Conservation (phyloP, 2,329 filamentous ascomycete genomes). For the Aspergillus fischeri region DNA sequence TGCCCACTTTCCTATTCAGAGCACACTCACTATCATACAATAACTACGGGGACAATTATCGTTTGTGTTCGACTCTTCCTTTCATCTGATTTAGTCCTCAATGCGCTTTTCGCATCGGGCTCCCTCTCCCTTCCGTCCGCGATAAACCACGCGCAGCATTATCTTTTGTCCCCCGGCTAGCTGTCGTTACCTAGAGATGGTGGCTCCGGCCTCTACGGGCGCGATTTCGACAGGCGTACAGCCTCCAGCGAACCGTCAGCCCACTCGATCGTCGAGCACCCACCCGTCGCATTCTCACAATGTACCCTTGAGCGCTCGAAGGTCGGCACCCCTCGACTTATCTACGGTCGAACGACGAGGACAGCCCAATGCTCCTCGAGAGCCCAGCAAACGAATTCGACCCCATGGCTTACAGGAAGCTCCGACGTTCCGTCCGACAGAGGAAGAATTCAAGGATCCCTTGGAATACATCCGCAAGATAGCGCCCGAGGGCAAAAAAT, state of each 20-base stretch:
- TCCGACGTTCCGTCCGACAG: slow-evolving; percentile 82
- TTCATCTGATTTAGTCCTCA: slow-evolving; percentile 20
- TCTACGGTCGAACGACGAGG: slow-evolving; percentile 88
- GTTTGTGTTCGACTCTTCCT: slow-evolving; percentile 8
- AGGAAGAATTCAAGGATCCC: slow-evolving; percentile 92
- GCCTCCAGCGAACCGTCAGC: slow-evolving; percentile 29
- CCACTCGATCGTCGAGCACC: slow-evolving; percentile 39
- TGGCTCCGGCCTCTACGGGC: slow-evolving; percentile 43
- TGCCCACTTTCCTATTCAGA: background rate
- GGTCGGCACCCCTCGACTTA: slow-evolving; percentile 70
- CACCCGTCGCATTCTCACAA: slow-evolving; percentile 44
- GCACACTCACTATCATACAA: background rate
- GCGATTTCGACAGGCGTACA: slow-evolving; percentile 32
- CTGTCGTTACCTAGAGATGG: slow-evolving; percentile 35
- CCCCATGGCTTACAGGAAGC: slow-evolving; percentile 85
- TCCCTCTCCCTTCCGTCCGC: slow-evolving; percentile 23
- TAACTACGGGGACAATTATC: background rate
- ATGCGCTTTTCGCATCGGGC: slow-evolving; percentile 34
- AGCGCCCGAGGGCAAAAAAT: slow-evolving; percentile 75
- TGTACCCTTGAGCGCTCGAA: slow-evolving; percentile 61
- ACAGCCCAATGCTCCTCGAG: slow-evolving; percentile 70
- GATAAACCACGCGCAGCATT: slow-evolving; percentile 25
- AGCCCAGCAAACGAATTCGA: slow-evolving; percentile 71
- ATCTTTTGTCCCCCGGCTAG: slow-evolving; percentile 9
- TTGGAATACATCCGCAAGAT: slow-evolving; percentile 94